A percentile compares a stretch with the other conserved stretches of the same genome.
Conservation (phyloP, 257 asterid genomes). For the Vinca minor region DNA sequence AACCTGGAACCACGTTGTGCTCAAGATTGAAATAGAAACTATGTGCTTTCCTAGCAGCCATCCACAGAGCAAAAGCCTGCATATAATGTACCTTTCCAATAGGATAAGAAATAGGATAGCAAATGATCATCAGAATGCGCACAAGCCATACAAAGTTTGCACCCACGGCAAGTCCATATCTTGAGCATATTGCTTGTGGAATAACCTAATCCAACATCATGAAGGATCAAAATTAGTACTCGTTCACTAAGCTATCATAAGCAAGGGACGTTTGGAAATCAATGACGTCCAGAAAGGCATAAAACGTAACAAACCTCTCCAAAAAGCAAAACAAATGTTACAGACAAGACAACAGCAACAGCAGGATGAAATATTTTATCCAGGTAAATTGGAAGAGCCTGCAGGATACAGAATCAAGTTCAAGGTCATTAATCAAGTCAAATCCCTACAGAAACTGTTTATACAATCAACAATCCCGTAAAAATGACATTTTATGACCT, state of each 20-base stretch:
- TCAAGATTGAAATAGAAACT: conserved; percentile 1
- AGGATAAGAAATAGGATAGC: conserved; percentile 85
- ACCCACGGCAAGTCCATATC: conserved; percentile 95
- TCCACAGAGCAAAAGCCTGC: neutral
- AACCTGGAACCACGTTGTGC: conserved; percentile 31
- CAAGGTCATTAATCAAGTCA: neutral
- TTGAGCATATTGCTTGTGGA: conserved; percentile 90
- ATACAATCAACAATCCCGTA: neutral
- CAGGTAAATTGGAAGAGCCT: conserved; percentile 93
- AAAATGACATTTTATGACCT: neutral
- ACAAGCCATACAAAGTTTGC: conserved; percentile 93
- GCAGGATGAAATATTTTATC: conserved; percentile 86
- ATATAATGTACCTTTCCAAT: conserved; percentile 63
- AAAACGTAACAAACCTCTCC: conserved; percentile 69
- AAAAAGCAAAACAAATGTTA: conserved; percentile 88
- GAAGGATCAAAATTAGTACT: conserved; percentile 16
- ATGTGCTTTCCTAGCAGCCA: neutral
- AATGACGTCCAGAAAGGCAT: neutral
- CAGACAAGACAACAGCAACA: conserved; percentile 88
- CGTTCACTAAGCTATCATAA: neutral
- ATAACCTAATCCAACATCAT: conserved; percentile 46
- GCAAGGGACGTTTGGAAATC: conserved; percentile 1
- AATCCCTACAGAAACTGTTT: neutral
- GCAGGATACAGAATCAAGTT: conserved; percentile 14
- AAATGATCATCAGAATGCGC: conserved; percentile 72